Conservation (phyloP, 805 yeast genomes). For the Suhomyces tanzawaensis region DNA sequence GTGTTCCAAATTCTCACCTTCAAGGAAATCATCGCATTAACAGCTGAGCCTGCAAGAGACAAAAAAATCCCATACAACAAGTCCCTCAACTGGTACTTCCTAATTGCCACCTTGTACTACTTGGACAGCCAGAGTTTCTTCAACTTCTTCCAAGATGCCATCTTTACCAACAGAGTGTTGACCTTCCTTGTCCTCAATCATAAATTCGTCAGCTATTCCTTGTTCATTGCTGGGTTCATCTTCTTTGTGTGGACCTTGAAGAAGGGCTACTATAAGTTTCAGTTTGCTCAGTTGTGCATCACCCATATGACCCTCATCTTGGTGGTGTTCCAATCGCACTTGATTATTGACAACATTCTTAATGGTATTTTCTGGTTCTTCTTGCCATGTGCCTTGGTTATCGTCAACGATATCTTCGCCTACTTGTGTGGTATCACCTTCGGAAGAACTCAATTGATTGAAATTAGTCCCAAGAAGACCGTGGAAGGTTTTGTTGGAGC, state of each 20-base stretch:
- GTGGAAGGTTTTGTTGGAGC: conserved; percentile 98
- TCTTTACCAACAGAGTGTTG: conserved; percentile 52
- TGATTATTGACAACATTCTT: conserved; percentile 83
- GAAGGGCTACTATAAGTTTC: conserved; percentile 86
- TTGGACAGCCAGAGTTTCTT: conserved; percentile 83
- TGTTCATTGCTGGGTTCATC: conserved; percentile 84
- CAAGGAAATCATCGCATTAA: conserved; percentile 84
- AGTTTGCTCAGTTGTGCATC: conserved; percentile 88
- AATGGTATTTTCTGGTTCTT: conserved; percentile 94
- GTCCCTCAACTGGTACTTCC: conserved; percentile 88
- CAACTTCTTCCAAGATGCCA: conserved; percentile 56
- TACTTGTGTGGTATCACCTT: conserved; percentile 96
- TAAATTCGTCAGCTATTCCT: conserved; percentile 75
- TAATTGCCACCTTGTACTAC: conserved; percentile 83
- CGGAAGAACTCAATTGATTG: conserved; percentile 88
- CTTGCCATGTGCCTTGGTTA: conserved; percentile 86
- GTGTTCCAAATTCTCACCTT: conserved; percentile 79
- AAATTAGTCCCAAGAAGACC: conserved; percentile 94
- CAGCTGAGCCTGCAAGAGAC: conserved; percentile 80
- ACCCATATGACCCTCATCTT: conserved; percentile 91
- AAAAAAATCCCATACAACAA: conserved; percentile 79
- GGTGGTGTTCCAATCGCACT: conserved; percentile 92
- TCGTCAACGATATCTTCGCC: conserved; percentile 93
- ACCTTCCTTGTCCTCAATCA: conserved; percentile 72
- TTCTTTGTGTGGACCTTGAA: conserved; percentile 86